Evolutionary conservation across 2,329 filamentous ascomycete species (phyloP), one percentile per base, ranked within the genome.

Genomic region (Aspergillus sp.): DNA sequence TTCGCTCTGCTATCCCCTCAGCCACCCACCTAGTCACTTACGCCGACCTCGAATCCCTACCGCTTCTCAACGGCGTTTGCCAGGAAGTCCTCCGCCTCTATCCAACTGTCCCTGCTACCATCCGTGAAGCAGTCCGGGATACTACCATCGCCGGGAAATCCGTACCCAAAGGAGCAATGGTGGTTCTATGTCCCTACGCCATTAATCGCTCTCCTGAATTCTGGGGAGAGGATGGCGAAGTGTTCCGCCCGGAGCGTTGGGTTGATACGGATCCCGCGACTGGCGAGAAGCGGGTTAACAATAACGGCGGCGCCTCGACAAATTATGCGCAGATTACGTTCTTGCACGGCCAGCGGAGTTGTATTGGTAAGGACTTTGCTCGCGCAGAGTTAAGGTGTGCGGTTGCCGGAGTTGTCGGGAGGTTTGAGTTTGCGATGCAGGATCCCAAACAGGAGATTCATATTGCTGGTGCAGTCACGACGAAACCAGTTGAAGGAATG

Each of bases 201-300:
- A 85, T 88, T 70, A 96, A 97, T 78, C 84, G 84, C 23, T 85
- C 84, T 54, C 79, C 77, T 19, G 73, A 78, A 1, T 81, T 92
- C 46, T 97, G 92, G 92, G 92, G 92, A 1, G 72, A 79, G 0
- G 87, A 91, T 62, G 90, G 90, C 0, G 76, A 76, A 12, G 78
- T 84, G 43, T 96, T 96, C 79, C 82, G 88, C 45, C 92, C 92
- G 0, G 90, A 92, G 40, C 81, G 90, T 14, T 93, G 90, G 90
- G 80, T 88, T 76, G 52, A 79, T 70, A 33, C 81, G 76, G 23
- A 83, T 79, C 49, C 49, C 2, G 53, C 88, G 85, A 79, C 86
- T 63, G 81, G 77, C 2, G 65, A 72, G 4, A 69, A 54, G 4
- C 62, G 66, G 3, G 79, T 79, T 5, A 86, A 86, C 56, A 85